These are phyloP conservation scores for Gryganskiella cystojenkinii DNA, from an alignment of 192 early-diverging fungal species.

Conservation along the genomic window DNA sequence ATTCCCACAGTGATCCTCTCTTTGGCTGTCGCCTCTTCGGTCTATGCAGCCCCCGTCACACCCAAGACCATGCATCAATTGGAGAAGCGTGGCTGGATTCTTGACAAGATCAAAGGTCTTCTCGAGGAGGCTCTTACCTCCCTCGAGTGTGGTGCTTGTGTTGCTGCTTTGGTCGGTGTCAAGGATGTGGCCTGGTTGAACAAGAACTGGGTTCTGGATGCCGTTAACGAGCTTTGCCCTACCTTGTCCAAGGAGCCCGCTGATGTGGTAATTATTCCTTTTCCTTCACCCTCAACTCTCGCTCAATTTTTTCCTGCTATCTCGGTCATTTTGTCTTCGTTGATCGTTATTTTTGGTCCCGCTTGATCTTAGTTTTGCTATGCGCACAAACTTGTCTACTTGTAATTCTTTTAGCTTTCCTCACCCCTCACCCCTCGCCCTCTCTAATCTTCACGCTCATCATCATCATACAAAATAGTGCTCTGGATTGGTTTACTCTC, in stretches of 20 bases:
- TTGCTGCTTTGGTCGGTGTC: slow-evolving; percentile 26
- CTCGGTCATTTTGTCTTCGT: no score
- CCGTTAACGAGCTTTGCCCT: slow-evolving; percentile 26
- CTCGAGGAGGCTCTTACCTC: neutral
- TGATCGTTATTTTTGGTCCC: no score
- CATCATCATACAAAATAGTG: slow-evolving; percentile 32
- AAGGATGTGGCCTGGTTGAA: slow-evolving; percentile 48
- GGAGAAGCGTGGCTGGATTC: neutral
- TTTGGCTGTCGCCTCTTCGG: neutral
- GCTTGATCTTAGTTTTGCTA: neutral
- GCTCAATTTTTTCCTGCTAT: neutral
- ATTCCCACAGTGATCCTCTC: neutral
- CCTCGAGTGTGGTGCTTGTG: slow-evolving; percentile 41
- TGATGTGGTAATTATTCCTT: slow-evolving; percentile 31
- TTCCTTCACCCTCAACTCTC: neutral
- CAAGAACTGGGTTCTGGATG: slow-evolving; percentile 20
- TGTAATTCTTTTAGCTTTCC: neutral
- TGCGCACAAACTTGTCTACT: neutral
- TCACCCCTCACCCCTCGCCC: no score
- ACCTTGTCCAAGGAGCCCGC: slow-evolving; percentile 11
- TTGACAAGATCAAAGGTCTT: neutral
- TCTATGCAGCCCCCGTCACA: neutral
- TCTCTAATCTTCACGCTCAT: neutral
- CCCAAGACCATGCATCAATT: neutral
- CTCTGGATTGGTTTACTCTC: slow-evolving; percentile 53